Evolutionary conservation across 768 basidiomycete species (phyloP), one percentile per base, ranked within the genome.

Genomic region (Boletus rufocinnamomeus): DNA sequence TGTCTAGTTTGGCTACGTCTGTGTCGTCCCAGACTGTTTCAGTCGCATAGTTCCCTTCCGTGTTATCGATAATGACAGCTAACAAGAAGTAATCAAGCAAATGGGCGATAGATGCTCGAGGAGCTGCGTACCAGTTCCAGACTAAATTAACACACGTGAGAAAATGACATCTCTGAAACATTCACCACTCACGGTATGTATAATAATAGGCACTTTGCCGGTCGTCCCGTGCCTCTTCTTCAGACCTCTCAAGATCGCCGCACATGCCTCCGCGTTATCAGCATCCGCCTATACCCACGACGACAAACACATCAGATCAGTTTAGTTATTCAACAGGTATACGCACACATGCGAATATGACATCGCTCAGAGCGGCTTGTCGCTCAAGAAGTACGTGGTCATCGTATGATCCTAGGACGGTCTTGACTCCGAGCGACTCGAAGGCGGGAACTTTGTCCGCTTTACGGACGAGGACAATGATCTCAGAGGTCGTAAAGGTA

Each of bases 131-230:
- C 82, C 82, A 21, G 78, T 80, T 14, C 84, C 82, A 47, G 83
- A 84, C 82, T 84, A 51, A 7, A 27, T 2, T 6, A 16, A 9
- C 28, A 23, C n/a, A 1, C 3, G 5, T 65, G 9, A 56, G 41
- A n/a, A 2, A n/a, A 35, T 7, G 6, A 7, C 5, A 35, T 6
- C 13, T n/a, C 35, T 16, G 8, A 38, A 32, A 43, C 4, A 11
- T 11, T 1, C 21, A 27, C 6, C 2, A 70, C 84, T 63, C 63
- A 85, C 87, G 0, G 86, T 87, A 64, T 90, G 84, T 19, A 90
- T 86, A 11, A 84, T 74, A 56, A 77, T 75, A 6, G 84, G 78
- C 2, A 69, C 65, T 3, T 66, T 73, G 4, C 81, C 80, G 1
- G 79, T 80, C 23, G 61, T 65, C 35, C 76, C 72, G 50, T 78